Percentiles rank a stretch among this genome's conserved stretches.
Conservation (phyloP, 202 grass and related monocot genomes). For the Schoenoplectus tabernaemontani region DNA sequence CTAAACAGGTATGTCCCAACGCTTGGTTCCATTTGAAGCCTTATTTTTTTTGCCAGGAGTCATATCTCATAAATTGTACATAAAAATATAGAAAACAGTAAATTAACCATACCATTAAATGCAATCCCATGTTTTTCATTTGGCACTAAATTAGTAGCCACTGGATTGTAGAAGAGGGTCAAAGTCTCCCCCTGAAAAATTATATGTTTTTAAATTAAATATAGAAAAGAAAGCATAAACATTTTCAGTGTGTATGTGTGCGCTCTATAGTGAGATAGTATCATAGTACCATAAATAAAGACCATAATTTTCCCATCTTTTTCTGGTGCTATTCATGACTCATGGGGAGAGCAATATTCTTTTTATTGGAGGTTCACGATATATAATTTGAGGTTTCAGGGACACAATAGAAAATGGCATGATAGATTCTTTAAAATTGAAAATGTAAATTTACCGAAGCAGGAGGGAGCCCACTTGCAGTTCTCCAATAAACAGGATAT, state of each 20-base stretch:
- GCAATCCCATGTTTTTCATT: conserved; percentile 65
- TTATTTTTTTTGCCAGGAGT: background rate
- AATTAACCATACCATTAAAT: conserved; percentile 52
- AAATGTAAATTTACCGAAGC: conserved; percentile 34
- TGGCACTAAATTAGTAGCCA: conserved; percentile 34
- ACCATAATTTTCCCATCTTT: background rate
- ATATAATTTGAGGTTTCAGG: background rate
- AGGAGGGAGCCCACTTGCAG: conserved; percentile 61
- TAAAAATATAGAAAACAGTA: background rate
- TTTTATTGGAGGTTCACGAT: background rate
- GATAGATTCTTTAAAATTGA: background rate
- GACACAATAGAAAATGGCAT: background rate
- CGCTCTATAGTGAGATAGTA: background rate
- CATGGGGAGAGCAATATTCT: background rate
- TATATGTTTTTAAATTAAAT: background rate
- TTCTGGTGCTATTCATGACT: background rate
- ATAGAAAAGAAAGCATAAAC: background rate
- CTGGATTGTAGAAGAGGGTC: conserved; percentile 89
- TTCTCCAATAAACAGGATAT: conserved; percentile 85
- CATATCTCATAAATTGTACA: background rate
- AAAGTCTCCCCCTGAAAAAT: conserved; percentile 54
- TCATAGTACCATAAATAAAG: background rate
- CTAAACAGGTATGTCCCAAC: background rate
- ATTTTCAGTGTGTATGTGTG: background rate
- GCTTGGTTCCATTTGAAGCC: conserved; percentile 1